phyloP scores from a whole-genome alignment of 1,284 basidiomycete species.

The Microbotryum lychnidis-dioicae region DNA sequence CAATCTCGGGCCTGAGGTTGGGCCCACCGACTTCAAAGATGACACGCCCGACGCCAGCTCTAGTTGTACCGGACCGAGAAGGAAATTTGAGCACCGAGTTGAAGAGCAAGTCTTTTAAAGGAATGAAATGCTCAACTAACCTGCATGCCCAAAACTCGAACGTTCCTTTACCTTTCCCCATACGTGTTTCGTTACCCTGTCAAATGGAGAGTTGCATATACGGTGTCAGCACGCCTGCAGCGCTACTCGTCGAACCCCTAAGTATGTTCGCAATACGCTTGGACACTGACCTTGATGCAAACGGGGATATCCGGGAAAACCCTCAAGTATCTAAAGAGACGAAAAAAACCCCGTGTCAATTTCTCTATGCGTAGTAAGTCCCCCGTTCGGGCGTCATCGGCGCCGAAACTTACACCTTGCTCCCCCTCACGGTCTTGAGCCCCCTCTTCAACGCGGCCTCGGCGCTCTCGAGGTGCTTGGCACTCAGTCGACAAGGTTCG shows the following conservation, averaged over 20 bases:
- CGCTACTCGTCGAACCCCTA: no score
- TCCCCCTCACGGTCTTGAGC: conserved; percentile 82
- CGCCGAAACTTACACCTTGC: conserved; percentile 50
- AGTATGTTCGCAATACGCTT: no score
- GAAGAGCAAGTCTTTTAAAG: background rate
- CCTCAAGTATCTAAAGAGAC: conserved; percentile 52
- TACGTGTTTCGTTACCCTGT: conserved; percentile 95
- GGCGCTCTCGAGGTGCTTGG: conserved; percentile 79
- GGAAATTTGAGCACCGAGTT: background rate
- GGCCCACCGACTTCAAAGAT: conserved; percentile 90
- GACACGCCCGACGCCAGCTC: conserved; percentile 83
- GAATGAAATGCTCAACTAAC: conserved; percentile 45
- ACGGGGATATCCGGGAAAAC: conserved; percentile 96
- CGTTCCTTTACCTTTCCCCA: conserved; percentile 97
- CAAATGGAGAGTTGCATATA: background rate
- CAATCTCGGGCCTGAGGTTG: conserved; percentile 84
- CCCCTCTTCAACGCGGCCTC: conserved; percentile 85
- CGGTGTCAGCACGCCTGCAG: no score
- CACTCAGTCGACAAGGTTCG: conserved; percentile 73
- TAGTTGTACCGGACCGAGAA: conserved; percentile 37
- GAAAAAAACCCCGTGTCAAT: background rate
- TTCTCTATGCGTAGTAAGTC: no score
- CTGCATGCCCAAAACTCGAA: conserved; percentile 97
- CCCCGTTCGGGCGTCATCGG: background rate
- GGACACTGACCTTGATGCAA: conserved; percentile 71